Percentiles rank a stretch among this genome's conserved stretches.
Evolutionary conservation across 805 yeast species (phyloP).

Genomic region (Ogataea trehaloabstinens): DNA sequence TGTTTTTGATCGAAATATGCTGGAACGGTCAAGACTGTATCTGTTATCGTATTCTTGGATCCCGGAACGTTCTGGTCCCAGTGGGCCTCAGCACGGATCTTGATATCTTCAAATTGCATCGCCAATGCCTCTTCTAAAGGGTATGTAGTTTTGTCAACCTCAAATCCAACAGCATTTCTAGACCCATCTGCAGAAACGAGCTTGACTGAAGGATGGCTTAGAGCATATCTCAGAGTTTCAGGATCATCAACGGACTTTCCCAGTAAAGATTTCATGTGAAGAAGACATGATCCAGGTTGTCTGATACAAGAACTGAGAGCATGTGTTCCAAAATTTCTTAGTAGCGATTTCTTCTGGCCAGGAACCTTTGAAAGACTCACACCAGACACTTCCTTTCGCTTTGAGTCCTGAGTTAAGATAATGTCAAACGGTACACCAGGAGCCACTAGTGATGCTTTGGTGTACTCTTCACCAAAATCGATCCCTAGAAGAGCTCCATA

Average conservation of each 20-base stretch:
- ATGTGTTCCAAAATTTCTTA: constrained; percentile 77
- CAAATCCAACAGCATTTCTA: constrained; percentile 58
- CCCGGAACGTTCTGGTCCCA: constrained; percentile 54
- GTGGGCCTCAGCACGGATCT: constrained; percentile 58
- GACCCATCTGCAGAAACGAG: constrained; percentile 39
- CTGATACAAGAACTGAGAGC: constrained; percentile 68
- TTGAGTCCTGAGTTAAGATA: constrained; percentile 84
- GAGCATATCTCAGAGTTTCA: constrained; percentile 44
- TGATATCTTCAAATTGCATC: constrained; percentile 72
- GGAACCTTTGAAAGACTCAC: constrained; percentile 49
- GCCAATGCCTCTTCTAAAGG: constrained; percentile 78
- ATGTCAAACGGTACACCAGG: constrained; percentile 89
- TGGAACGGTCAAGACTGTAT: constrained; percentile 76
- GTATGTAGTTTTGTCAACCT: constrained; percentile 37
- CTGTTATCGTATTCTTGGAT: constrained; percentile 51
- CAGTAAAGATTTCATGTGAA: constrained; percentile 66
- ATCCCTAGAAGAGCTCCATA: constrained; percentile 76
- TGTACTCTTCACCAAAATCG: constrained; percentile 84
- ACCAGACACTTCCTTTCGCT: constrained; percentile 85
- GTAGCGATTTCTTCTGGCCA: constrained; percentile 43
- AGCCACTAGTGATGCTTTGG: constrained; percentile 85
- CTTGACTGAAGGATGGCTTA: constrained; percentile 60
- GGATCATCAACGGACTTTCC: constrained; percentile 58
- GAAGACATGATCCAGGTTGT: constrained; percentile 66
- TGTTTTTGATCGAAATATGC: constrained; percentile 62